A percentile compares a stretch with the other conserved stretches of the same genome.
These are phyloP conservation scores for Phanerochaete carnosa DNA, from an alignment of 768 basidiomycete genomes.

Conservation along the genomic window DNA sequence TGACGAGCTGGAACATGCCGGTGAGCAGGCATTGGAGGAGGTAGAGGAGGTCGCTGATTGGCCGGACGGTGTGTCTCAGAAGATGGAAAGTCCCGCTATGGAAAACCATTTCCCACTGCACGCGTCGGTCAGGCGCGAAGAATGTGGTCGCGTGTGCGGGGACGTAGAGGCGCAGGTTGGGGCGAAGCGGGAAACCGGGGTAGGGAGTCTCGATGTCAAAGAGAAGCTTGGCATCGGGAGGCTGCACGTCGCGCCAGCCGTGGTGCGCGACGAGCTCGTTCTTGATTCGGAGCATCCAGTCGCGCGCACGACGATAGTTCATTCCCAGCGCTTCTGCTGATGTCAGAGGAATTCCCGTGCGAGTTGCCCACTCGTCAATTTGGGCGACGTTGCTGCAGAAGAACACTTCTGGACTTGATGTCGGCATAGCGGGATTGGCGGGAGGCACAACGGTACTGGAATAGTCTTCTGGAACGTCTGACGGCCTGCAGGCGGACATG, in stretches of 20 bases:
- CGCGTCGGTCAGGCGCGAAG: conserved; percentile 78
- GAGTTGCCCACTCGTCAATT: conserved; percentile 81
- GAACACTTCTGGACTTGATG: conserved; percentile 52
- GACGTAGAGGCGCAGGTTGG: conserved; percentile 67
- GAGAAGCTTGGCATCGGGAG: conserved; percentile 67
- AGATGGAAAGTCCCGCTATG: conserved; percentile 40
- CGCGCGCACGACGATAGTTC: conserved; percentile 78
- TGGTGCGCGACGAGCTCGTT: conserved; percentile 61
- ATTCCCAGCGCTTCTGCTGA: conserved; percentile 79
- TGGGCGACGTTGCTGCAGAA: conserved; percentile 78
- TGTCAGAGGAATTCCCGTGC: conserved; percentile 78
- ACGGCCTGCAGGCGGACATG: neutral
- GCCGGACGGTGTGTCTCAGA: conserved; percentile 34
- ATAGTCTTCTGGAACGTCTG: neutral
- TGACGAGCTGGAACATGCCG: conserved; percentile 49
- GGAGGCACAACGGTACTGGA: neutral
- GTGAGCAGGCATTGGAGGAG: conserved; percentile 40
- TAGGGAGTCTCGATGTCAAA: conserved; percentile 77
- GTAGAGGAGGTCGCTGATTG: conserved; percentile 35
- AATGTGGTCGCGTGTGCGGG: conserved; percentile 81
- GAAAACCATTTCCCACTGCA: conserved; percentile 91
- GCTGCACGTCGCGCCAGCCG: conserved; percentile 62
- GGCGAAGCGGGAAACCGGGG: conserved; percentile 76
- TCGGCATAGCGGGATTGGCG: conserved; percentile 22
- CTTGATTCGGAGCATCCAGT: conserved; percentile 67